Evolutionary conservation across 768 basidiomycete species (phyloP).

Genomic region (Amylocystis lapponica): DNA sequence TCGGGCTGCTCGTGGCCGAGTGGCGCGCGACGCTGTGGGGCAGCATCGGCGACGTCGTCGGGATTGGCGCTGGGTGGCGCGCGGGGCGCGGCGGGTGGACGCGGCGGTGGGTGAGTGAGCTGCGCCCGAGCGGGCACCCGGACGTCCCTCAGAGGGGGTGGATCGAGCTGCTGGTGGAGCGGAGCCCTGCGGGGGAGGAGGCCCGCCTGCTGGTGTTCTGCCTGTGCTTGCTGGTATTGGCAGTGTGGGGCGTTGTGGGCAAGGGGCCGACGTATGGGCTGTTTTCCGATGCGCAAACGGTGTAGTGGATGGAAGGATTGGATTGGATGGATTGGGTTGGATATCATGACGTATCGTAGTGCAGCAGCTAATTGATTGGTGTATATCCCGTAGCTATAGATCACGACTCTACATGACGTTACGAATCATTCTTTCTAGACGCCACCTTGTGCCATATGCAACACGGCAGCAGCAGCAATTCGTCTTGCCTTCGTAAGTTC

Average conservation of each 20-base stretch:
- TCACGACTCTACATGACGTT: no score
- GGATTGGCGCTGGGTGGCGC: conserved; percentile 1
- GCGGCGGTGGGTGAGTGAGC: conserved; percentile 27
- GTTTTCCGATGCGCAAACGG: background rate
- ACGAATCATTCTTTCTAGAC: no score
- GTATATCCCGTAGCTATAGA: no score
- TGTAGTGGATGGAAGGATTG: no score
- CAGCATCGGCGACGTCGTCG: conserved; percentile 3
- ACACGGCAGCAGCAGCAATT: no score
- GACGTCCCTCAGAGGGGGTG: conserved; percentile 35
- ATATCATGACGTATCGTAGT: no score
- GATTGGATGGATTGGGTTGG: no score
- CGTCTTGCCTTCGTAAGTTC: no score
- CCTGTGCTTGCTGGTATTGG: conserved; percentile 40
- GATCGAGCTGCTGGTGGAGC: conserved; percentile 45
- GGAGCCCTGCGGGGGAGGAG: conserved; percentile 63
- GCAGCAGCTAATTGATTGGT: no score
- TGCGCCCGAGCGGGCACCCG: conserved; percentile 30
- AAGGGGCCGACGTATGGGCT: conserved; percentile 3
- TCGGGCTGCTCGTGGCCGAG: conserved; percentile 46
- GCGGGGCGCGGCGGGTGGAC: conserved; percentile 7
- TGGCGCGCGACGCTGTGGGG: conserved; percentile 38
- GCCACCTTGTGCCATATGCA: no score
- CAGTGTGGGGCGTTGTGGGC: conserved; percentile 40
- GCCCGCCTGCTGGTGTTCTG: conserved; percentile 55